Conservation (phyloP, 2,329 filamentous ascomycete genomes). For the Monilinia vaccinii-corymbosi region DNA sequence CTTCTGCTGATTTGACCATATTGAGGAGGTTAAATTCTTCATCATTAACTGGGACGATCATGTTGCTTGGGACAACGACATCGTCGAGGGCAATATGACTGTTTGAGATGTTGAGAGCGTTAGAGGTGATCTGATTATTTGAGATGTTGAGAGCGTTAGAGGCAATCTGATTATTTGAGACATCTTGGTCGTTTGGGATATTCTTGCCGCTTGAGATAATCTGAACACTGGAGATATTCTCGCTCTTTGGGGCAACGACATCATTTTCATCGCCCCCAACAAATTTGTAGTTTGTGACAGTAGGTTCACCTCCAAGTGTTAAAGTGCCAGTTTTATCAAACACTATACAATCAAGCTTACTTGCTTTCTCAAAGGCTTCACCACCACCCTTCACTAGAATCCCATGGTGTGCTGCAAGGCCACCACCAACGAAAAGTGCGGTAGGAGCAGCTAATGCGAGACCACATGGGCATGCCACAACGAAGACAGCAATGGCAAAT, state of each 20-base stretch:
- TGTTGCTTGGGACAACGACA: background rate
- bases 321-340: constrained; percentile 55
- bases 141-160: background rate
- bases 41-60: background rate
- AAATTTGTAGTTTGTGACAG: constrained; percentile 39
- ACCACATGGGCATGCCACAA: constrained; percentile 53
- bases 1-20: constrained; percentile 53
- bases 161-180: background rate
- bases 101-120: background rate
- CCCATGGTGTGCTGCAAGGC: constrained; percentile 46
- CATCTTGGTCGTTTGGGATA: background rate
- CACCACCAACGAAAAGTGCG: constrained; percentile 49
- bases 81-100: no score
- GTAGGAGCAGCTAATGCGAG: constrained; percentile 51
- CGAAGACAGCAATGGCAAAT: constrained; percentile 59
- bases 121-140: no score
- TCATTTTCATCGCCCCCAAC: constrained; percentile 16
- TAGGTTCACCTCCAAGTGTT: constrained; percentile 56
- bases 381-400: constrained; percentile 51
- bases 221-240: background rate
- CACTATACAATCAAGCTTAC: constrained; percentile 44
- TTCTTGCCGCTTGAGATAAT: background rate
- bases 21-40: constrained; percentile 35
- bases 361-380: constrained; percentile 50
- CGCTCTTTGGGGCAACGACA: background rate